Percentiles rank a stretch among this genome's conserved stretches.
Conservation (phyloP, 73 alveolate species). For the Symbiodinium natans region DNA sequence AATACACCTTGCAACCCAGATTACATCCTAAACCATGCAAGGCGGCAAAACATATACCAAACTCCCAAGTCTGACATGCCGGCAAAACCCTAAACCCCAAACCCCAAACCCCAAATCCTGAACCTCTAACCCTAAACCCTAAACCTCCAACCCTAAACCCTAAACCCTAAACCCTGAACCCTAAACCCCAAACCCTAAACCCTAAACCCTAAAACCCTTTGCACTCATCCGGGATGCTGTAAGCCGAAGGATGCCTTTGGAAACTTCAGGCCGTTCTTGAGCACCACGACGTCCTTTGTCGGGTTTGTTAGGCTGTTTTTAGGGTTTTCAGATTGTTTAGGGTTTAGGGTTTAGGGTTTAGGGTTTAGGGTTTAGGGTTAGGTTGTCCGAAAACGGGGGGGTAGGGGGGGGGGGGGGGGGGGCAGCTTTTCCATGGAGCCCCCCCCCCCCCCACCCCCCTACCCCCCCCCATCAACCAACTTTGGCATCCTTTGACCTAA, state of each 20-base stretch:
- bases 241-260: constrained; percentile 79
- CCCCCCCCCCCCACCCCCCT: too few species aligned
- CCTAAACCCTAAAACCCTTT: neutral
- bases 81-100: too few species aligned
- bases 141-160: neutral
- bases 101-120: too few species aligned
- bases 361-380: neutral
- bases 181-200: neutral
- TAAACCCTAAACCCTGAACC: neutral
- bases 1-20: too few species aligned
- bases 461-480: too few species aligned
- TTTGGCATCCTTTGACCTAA: too few species aligned
- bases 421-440: too few species aligned
- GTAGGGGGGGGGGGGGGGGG: too few species aligned
- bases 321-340: neutral
- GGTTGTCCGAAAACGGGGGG: too few species aligned
- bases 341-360: neutral
- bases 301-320: neutral
- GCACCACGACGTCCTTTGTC: constrained; percentile 33
- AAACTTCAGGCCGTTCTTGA: constrained; percentile 72
- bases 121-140: neutral
- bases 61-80: too few species aligned
- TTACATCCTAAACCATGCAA: too few species aligned
- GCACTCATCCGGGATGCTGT: neutral
- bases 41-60: too few species aligned